Conservation (phyloP, 1,284 basidiomycete genomes). For the Melampsora medusae region DNA sequence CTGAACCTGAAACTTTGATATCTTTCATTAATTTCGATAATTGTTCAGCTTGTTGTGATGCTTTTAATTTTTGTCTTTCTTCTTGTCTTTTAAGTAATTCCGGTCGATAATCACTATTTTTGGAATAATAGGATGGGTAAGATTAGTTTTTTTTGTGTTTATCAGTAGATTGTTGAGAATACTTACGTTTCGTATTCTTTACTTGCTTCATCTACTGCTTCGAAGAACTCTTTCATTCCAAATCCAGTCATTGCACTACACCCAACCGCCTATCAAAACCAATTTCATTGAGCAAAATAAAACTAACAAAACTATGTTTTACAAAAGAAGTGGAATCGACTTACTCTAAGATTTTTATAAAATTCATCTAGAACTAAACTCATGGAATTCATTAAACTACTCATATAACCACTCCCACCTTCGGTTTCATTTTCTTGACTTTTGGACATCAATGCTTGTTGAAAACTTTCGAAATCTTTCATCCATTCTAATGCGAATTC, state of each 20-base stretch:
- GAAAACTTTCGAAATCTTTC: constrained; percentile 83
- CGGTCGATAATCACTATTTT: constrained; percentile 78
- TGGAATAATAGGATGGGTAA: background rate
- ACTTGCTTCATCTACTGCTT: constrained; percentile 80
- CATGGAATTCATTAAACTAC: constrained; percentile 98
- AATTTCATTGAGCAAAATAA: constrained; percentile 4
- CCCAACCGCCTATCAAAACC: constrained; percentile 71
- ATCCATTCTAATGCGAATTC: constrained; percentile 96
- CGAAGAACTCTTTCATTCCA: constrained; percentile 85
- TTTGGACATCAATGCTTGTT: constrained; percentile 57
- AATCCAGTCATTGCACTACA: constrained; percentile 93
- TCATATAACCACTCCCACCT: constrained; percentile 75
- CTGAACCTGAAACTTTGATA: constrained; percentile 62
- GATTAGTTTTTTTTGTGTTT: constrained; percentile 41
- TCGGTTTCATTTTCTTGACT: constrained; percentile 79
- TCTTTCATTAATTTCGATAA: constrained; percentile 81
- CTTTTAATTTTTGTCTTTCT: constrained; percentile 62
- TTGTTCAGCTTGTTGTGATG: constrained; percentile 61
- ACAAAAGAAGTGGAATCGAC: constrained; percentile 45
- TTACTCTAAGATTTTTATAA: constrained; percentile 88
- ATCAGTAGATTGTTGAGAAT: background rate
- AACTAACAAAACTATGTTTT: constrained; percentile 3
- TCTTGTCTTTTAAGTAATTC: constrained; percentile 71
- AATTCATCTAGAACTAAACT: constrained; percentile 97
- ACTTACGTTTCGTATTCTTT: constrained; percentile 80